phyloP scores from a whole-genome alignment of 179 eudicot genomes.

The Corrigiola litoralis region DNA sequence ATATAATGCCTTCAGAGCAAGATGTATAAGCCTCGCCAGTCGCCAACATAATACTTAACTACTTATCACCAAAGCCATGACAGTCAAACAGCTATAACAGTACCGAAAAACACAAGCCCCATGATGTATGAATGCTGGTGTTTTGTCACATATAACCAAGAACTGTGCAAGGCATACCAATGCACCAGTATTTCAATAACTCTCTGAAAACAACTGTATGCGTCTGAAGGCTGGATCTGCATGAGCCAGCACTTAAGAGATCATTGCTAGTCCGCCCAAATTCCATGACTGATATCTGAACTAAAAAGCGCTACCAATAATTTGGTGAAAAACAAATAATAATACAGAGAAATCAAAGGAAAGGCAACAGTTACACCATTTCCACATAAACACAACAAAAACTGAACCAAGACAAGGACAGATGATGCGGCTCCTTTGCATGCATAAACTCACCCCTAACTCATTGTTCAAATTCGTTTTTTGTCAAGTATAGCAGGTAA shows the following conservation, averaged over 20 bases:
- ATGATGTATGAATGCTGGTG: conserved; percentile 6
- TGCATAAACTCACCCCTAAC: too few relatives aligned
- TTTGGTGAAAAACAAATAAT: background rate
- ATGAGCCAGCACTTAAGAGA: conserved; percentile 31
- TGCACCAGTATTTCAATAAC: conserved; percentile 32
- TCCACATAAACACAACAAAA: background rate
- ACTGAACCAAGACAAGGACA: too few relatives aligned
- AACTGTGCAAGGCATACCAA: conserved; percentile 36
- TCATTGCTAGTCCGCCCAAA: conserved; percentile 28
- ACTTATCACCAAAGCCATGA: too few relatives aligned
- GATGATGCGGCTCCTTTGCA: too few relatives aligned
- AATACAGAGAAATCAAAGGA: background rate
- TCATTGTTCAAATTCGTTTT: too few relatives aligned
- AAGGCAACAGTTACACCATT: background rate
- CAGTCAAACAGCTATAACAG: too few relatives aligned
- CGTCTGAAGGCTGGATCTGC: conserved; percentile 29
- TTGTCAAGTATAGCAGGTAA: too few relatives aligned
- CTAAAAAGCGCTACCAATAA: conserved; percentile 2
- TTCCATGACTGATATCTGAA: conserved; percentile 18
- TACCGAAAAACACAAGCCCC: conserved; percentile 11
- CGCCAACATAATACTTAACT: too few relatives aligned
- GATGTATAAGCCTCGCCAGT: too few relatives aligned
- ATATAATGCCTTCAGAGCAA: too few relatives aligned
- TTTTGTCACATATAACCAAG: conserved; percentile 17
- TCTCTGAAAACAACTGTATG: conserved; percentile 30